Percentiles rank a stretch among this genome's conserved stretches.
Conservation (phyloP, 345 rosid species). For the Garcia nutans region DNA sequence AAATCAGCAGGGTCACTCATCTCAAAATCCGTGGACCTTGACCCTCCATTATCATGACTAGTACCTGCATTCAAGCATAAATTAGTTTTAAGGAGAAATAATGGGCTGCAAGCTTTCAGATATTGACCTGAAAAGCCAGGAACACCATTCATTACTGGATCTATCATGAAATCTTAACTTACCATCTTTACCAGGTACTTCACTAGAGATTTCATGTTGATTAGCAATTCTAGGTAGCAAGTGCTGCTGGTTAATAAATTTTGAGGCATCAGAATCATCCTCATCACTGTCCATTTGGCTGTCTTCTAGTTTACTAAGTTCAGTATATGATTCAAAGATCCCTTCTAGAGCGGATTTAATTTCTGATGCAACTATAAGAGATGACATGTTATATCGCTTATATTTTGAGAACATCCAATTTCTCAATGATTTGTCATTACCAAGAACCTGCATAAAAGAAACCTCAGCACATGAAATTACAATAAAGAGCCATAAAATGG, state of each 20-base stretch:
- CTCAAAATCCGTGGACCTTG: conserved; percentile 67
- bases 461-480: background rate
- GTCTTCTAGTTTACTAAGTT: conserved; percentile 46
- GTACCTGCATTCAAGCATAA: conserved; percentile 50
- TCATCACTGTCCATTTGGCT: conserved; percentile 57
- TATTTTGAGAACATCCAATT: conserved; percentile 66
- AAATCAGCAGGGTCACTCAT: conserved; percentile 62
- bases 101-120: conserved; percentile 37
- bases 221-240: conserved; percentile 31
- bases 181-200: conserved; percentile 33
- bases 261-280: conserved; percentile 46
- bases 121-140: conserved; percentile 35
- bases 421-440: conserved; percentile 52
- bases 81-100: conserved; percentile 38
- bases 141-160: conserved; percentile 25
- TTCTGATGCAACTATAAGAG: conserved; percentile 48
- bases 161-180: conserved; percentile 26
- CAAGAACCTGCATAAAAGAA: conserved; percentile 57
- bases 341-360: conserved; percentile 50
- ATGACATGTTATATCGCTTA: conserved; percentile 45
- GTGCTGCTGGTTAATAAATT: conserved; percentile 26
- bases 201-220: conserved; percentile 33
- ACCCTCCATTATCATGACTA: conserved; percentile 55
- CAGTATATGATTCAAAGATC: conserved; percentile 47
- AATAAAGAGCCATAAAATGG: background rate